phyloP scores from a whole-genome alignment of 1,284 basidiomycete species.

The Pseudozyma thailandica region DNA sequence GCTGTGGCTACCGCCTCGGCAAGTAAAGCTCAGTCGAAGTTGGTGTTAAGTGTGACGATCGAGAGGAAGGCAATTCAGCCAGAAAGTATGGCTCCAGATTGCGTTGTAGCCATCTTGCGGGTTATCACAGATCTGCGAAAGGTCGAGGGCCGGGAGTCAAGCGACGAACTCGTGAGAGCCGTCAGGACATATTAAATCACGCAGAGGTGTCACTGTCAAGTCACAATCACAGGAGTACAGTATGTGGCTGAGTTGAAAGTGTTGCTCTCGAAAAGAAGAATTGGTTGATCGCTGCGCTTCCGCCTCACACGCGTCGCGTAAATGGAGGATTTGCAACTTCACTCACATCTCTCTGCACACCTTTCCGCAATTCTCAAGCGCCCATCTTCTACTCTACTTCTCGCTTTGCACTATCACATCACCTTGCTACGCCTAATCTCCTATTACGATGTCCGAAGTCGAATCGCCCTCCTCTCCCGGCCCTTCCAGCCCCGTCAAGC shows the following conservation, averaged over 20 bases:
- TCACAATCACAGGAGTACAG: neutral
- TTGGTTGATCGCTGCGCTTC: neutral
- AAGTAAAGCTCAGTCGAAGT: neutral
- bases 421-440: neutral
- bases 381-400: neutral
- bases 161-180: neutral
- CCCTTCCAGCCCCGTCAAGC: slow-evolving; percentile 9
- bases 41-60: neutral
- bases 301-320: slow-evolving; percentile 34
- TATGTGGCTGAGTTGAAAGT: slow-evolving; percentile 15
- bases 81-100: neutral
- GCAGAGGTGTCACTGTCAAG: neutral
- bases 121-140: neutral
- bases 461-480: slow-evolving; percentile 13
- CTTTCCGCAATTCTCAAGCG: neutral
- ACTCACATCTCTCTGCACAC: neutral
- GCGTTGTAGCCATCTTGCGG: neutral
- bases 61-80: neutral
- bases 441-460: slow-evolving; percentile 10
- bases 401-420: neutral
- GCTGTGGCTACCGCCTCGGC: too few relatives aligned
- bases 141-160: neutral
- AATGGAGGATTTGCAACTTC: slow-evolving; percentile 9
- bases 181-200: neutral
- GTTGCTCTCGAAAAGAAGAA: slow-evolving; percentile 13